These are phyloP conservation scores for Oenanthe sinensis DNA, from an alignment of 129 eudicot genomes.

Conservation along the genomic window DNA sequence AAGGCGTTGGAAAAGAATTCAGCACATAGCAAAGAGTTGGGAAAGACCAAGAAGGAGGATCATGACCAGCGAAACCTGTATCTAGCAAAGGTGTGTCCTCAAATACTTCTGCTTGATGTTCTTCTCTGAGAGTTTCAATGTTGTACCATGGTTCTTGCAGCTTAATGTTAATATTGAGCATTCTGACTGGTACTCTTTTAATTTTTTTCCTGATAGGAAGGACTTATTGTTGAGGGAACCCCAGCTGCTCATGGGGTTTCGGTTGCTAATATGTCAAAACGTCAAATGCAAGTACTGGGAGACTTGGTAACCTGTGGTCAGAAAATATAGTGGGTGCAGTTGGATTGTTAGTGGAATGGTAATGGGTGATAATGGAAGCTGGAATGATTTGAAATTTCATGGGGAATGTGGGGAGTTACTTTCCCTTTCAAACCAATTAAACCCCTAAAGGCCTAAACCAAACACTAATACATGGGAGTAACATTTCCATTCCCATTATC, in stretches of 20 bases:
- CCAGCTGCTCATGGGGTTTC: constrained; percentile 98
- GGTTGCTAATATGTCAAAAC: constrained; percentile 63
- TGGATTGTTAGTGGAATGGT: not conserved
- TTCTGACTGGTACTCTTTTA: constrained; percentile 9
- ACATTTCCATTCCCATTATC: not conserved
- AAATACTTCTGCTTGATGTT: not conserved
- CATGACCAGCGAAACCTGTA: constrained; percentile 83
- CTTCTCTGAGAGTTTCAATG: not conserved
- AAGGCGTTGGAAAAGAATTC: constrained; percentile 84
- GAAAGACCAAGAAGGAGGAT: constrained; percentile 66
- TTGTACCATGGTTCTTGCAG: not conserved
- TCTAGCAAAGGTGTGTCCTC: constrained; percentile 63
- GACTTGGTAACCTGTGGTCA: not conserved
- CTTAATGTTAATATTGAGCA: not conserved
- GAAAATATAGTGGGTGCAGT: not conserved
- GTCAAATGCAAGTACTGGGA: constrained; percentile 52
- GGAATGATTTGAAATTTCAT: not conserved
- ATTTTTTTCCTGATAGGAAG: constrained; percentile 50
- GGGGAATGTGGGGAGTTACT: not conserved
- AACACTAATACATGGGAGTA: not conserved
- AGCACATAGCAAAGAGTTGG: constrained; percentile 62
- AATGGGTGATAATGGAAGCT: not conserved
- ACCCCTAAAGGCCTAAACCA: not conserved
- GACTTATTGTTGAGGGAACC: constrained; percentile 81
- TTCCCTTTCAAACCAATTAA: not conserved